These are phyloP conservation scores for Punctularia strigosozonata DNA, from an alignment of 768 basidiomycete species.

Conservation along the genomic window DNA sequence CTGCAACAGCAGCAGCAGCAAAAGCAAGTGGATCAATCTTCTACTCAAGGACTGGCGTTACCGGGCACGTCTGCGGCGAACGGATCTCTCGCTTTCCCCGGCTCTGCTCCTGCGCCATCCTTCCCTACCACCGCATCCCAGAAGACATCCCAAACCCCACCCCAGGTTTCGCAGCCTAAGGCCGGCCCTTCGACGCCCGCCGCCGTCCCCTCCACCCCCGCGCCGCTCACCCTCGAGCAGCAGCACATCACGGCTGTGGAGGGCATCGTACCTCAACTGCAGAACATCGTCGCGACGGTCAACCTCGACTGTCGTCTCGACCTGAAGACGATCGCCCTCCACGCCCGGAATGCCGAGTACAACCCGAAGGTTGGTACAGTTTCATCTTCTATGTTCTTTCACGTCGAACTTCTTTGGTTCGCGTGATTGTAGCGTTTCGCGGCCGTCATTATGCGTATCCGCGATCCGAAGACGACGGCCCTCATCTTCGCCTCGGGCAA, in stretches of 20 bases:
- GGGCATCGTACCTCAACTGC: constrained; percentile 96
- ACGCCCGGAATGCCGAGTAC: constrained; percentile 98
- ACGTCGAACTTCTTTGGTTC: constrained; percentile 53
- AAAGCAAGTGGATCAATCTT: constrained; percentile 33
- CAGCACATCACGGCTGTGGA: constrained; percentile 95
- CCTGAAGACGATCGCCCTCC: constrained; percentile 95
- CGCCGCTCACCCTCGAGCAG: constrained; percentile 73
- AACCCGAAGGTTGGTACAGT: constrained; percentile 93
- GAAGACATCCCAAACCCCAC: constrained; percentile 23
- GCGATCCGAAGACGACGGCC: constrained; percentile 98
- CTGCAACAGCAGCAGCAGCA: constrained; percentile 27
- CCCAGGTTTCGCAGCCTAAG: constrained; percentile 15
- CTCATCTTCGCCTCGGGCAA: constrained; percentile 99
- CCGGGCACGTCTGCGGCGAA: constrained; percentile 29
- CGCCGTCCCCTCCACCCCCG: constrained; percentile 56
- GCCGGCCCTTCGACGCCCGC: constrained; percentile 47
- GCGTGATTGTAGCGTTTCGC: constrained; percentile 86
- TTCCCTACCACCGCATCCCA: constrained; percentile 27
- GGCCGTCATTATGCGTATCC: constrained; percentile 99
- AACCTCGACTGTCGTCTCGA: constrained; percentile 95
- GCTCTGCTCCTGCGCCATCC: constrained; percentile 44
- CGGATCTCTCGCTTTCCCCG: constrained; percentile 30
- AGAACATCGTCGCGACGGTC: constrained; percentile 99
- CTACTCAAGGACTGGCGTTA: constrained; percentile 45
- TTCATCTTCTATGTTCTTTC: constrained; percentile 27